Evolutionary conservation across 257 asterid genomes (phyloP).

Genomic region (Nicotiana sylvestris): DNA sequence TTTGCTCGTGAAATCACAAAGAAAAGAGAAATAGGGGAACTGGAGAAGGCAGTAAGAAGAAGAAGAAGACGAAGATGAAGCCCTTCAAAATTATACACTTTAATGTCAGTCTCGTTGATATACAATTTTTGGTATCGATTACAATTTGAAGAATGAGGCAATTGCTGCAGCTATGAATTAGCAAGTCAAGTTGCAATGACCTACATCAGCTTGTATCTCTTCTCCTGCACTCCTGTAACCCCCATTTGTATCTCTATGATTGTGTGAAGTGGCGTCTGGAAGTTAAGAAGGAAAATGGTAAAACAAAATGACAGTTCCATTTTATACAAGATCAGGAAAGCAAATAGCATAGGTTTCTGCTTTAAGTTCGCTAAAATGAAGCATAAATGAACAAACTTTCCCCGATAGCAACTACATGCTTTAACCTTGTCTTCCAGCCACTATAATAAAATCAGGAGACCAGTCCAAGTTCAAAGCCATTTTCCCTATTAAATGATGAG

Average conservation of each 20-base stretch:
- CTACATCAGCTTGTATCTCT: conserved; percentile 91
- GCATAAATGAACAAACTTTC: neutral
- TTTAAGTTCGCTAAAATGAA: neutral
- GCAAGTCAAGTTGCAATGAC: conserved; percentile 2
- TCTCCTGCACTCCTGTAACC: conserved; percentile 96
- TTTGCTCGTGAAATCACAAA: neutral
- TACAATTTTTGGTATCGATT: neutral
- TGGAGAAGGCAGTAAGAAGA: neutral
- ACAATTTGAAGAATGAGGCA: conserved; percentile 2
- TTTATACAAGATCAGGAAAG: neutral
- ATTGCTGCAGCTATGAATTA: conserved; percentile 2
- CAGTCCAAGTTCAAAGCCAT: neutral
- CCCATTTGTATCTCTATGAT: conserved; percentile 99
- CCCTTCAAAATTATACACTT: neutral
- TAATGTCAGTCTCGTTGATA: neutral
- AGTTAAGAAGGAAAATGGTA: conserved; percentile 4
- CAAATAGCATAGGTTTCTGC: neutral
- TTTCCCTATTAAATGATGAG: neutral
- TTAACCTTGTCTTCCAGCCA: neutral
- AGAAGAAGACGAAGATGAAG: neutral
- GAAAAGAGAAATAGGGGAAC: neutral
- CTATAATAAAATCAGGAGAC: neutral
- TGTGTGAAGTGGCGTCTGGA: conserved; percentile 94
- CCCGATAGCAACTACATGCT: neutral
- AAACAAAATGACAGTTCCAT: neutral